A percentile compares a stretch with the other conserved stretches of the same genome.
Conservation (phyloP, 1,139 yeast genomes). For the Saccharomycopsis crataegensis region DNA sequence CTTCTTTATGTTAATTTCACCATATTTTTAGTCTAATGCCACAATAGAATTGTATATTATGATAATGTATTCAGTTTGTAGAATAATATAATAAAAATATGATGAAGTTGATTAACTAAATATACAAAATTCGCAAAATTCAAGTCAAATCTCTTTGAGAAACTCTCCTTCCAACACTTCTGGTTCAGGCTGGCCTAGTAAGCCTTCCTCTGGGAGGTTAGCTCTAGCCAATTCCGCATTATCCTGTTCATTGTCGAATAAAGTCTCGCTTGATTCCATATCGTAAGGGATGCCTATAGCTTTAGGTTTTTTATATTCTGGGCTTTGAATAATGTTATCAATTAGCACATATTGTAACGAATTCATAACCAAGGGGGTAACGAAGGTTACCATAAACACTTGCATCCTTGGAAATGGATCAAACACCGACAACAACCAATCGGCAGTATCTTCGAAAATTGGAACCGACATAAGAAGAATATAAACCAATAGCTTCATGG, state of each 20-base stretch:
- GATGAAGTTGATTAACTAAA: neutral
- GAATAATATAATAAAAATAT: neutral
- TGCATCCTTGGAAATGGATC: constrained; percentile 74
- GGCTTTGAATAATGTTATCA: constrained; percentile 61
- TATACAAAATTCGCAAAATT: neutral
- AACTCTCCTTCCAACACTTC: constrained; percentile 17
- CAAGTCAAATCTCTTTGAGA: neutral
- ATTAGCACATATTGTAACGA: constrained; percentile 80
- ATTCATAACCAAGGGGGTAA: constrained; percentile 74
- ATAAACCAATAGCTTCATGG: constrained; percentile 50
- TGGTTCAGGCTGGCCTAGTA: constrained; percentile 20
- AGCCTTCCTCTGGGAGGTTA: constrained; percentile 15
- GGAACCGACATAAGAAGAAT: constrained; percentile 53
- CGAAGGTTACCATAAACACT: constrained; percentile 78
- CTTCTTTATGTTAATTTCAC: neutral
- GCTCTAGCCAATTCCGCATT: constrained; percentile 10
- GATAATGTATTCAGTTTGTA: too few species aligned
- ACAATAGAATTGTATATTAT: too few species aligned
- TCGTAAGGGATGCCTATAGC: constrained; percentile 6
- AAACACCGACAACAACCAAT: constrained; percentile 65
- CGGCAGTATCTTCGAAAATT: constrained; percentile 48
- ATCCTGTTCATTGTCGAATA: neutral
- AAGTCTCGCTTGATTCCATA: neutral
- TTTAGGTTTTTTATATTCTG: constrained; percentile 16
- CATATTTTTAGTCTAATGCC: neutral